These are phyloP conservation scores for Ceriops decandra DNA, from an alignment of 345 rosid genomes.

Conservation along the genomic window DNA sequence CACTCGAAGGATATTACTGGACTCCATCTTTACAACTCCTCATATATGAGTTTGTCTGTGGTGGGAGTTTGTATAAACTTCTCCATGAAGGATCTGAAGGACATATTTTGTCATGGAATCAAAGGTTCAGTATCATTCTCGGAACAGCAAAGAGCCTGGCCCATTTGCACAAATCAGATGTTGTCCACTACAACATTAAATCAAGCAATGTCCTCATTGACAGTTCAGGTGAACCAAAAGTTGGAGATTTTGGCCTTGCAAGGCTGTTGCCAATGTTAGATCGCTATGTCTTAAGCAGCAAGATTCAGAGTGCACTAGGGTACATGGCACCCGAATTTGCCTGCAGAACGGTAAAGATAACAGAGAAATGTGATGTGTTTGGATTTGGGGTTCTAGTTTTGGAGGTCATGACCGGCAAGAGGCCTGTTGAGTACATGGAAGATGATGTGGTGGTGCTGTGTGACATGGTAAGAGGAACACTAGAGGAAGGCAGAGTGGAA, in stretches of 20 bases:
- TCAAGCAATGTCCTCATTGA: conserved; percentile 86
- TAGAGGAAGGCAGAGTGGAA: conserved; percentile 75
- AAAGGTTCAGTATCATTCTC: conserved; percentile 75
- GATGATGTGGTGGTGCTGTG: conserved; percentile 90
- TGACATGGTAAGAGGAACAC: conserved; percentile 74
- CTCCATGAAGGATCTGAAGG: conserved; percentile 69
- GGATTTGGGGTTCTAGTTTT: conserved; percentile 87
- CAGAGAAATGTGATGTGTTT: conserved; percentile 92
- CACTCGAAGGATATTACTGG: conserved; percentile 97
- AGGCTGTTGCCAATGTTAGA: conserved; percentile 93
- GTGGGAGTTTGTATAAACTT: conserved; percentile 86
- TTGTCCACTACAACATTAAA: conserved; percentile 92
- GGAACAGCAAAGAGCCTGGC: conserved; percentile 90
- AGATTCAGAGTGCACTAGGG: conserved; percentile 94
- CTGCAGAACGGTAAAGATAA: conserved; percentile 87
- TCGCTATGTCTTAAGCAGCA: conserved; percentile 84
- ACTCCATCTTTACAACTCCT: conserved; percentile 87
- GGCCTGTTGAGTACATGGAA: conserved; percentile 94
- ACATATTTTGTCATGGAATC: conserved; percentile 72
- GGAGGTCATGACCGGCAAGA: conserved; percentile 82
- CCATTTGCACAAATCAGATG: conserved; percentile 70
- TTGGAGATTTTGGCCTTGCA: conserved; percentile 87
- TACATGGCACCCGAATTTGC: conserved; percentile 99
- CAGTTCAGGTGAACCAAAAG: conserved; percentile 74
- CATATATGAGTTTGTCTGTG: conserved; percentile 74